A percentile compares a stretch with the other conserved stretches of the same genome.
These are phyloP conservation scores for Tubosaeta sp. DNA, from an alignment of 768 basidiomycete species.

Conservation along the genomic window DNA sequence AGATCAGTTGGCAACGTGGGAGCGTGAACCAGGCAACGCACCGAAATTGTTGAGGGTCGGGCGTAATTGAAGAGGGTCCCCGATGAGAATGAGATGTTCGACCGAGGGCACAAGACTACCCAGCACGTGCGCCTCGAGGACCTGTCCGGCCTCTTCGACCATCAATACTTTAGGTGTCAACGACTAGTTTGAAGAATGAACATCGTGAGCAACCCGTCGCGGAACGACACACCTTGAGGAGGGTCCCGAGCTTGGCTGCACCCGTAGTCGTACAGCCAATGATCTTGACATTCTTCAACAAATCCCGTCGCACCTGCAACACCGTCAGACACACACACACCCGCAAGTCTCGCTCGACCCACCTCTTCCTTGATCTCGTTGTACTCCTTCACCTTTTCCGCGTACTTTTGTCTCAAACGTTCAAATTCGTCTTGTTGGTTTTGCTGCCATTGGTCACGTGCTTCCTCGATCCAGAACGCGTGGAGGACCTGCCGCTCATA, in stretches of 20 bases:
- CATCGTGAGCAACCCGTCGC: not conserved
- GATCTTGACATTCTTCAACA: constrained; percentile 54
- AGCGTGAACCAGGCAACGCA: constrained; percentile 25
- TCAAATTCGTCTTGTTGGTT: constrained; percentile 41
- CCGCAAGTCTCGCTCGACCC: constrained; percentile 3
- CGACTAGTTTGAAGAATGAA: constrained; percentile 35
- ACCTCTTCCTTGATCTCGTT: constrained; percentile 54
- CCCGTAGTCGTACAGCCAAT: constrained; percentile 79
- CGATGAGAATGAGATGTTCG: constrained; percentile 75
- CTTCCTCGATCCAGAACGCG: constrained; percentile 43
- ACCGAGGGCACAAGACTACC: constrained; percentile 60
- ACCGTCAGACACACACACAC: not conserved
- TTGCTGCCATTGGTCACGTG: constrained; percentile 30
- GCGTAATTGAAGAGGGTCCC: constrained; percentile 73
- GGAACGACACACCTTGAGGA: constrained; percentile 46
- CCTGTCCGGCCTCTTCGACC: constrained; percentile 81
- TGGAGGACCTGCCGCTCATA: constrained; percentile 45
- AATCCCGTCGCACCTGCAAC: constrained; percentile 47
- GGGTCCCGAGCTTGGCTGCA: constrained; percentile 59
- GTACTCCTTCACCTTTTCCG: constrained; percentile 34
- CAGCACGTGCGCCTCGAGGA: constrained; percentile 73
- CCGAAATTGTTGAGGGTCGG: constrained; percentile 62
- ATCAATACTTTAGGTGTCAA: constrained; percentile 58
- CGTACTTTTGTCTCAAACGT: constrained; percentile 35
- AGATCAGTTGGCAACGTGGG: not conserved